Base-by-base conservation (phyloP, 495 filamentous ascomycete species). In the Sporormia fimetaria region DNA sequence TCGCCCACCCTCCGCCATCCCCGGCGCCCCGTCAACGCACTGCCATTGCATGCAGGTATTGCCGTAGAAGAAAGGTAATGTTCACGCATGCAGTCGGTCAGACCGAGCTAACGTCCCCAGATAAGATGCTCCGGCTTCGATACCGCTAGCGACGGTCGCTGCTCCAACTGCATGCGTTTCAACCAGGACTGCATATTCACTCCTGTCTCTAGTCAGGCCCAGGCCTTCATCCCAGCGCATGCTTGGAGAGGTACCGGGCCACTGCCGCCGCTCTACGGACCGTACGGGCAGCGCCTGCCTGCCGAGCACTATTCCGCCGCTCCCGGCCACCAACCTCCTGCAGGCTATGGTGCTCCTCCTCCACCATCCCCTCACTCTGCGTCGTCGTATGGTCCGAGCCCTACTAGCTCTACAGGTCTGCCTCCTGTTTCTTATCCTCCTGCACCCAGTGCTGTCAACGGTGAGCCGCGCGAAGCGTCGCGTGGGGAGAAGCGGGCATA, bases 51-150 rank as follows among this genome's bases (percentile, higher is more conserved):
- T 87, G 82, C 57, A 71, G 78, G 37, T 87, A 87, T 57, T 87
- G 82, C 62, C 67, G 82, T 37, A 70, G 82, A 63, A 75, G 82
- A 45, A 87, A 87, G 75, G 81, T 86, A 68, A 54, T 69, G 39
- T 18, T 17, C 26, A 22, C 21, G 21, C 14, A 17, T 7, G 25
- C 7, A 27, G 12, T 27, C 25, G 7, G 7, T 27, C 7, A 27
- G 15, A 8, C 16, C 15, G 11, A 26, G 9, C 9, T 38, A 3
- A n/a, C 17, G 11, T 10, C 4, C 20, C 2, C 59, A 87, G 82
- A 87, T 87, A 61, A 80, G 82, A 23, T 87, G 82, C 63, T 87
- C 83, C 3, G 83, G 82, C 15, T 87, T 87, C 55, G 82, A 87
- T 42, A 71, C 68, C 33, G 82, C 79, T 14, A 70, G 76, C 22